These are phyloP conservation scores for Penicillium sp. DNA, from an alignment of 2,329 filamentous ascomycete genomes.

Conservation along the genomic window DNA sequence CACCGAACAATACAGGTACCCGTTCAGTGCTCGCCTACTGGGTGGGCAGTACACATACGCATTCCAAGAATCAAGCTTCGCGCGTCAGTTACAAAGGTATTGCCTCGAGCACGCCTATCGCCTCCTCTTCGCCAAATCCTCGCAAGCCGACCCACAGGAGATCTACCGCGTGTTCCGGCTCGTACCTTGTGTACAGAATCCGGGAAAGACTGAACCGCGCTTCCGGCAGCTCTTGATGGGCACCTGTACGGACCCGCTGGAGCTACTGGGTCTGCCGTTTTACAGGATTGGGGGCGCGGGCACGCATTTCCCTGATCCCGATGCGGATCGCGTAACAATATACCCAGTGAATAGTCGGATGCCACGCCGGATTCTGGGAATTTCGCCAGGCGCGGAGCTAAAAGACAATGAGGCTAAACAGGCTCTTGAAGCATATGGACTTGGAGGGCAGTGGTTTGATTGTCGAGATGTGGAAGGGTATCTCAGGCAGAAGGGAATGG, in stretches of 20 bases:
- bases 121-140: constrained; percentile 58
- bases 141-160: constrained; percentile 51
- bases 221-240: constrained; percentile 46
- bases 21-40: neutral
- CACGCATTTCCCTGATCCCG: constrained; percentile 61
- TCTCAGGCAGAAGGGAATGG: constrained; percentile 15
- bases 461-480: constrained; percentile 29
- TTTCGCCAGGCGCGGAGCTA: constrained; percentile 2
- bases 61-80: constrained; percentile 70
- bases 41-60: constrained; percentile 54
- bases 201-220: constrained; percentile 44
- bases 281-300: constrained; percentile 71
- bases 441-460: constrained; percentile 29
- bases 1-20: neutral
- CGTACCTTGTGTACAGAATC: constrained; percentile 61
- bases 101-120: constrained; percentile 66
- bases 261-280: constrained; percentile 65
- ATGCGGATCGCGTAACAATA: constrained; percentile 40
- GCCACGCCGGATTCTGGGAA: constrained; percentile 24
- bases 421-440: constrained; percentile 21
- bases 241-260: constrained; percentile 55
- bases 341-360: constrained; percentile 33
- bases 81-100: constrained; percentile 70
- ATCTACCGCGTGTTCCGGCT: constrained; percentile 70
- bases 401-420: neutral